Base-by-base conservation (phyloP, 1,284 basidiomycete species). In the Lentinus polychrous region DNA sequence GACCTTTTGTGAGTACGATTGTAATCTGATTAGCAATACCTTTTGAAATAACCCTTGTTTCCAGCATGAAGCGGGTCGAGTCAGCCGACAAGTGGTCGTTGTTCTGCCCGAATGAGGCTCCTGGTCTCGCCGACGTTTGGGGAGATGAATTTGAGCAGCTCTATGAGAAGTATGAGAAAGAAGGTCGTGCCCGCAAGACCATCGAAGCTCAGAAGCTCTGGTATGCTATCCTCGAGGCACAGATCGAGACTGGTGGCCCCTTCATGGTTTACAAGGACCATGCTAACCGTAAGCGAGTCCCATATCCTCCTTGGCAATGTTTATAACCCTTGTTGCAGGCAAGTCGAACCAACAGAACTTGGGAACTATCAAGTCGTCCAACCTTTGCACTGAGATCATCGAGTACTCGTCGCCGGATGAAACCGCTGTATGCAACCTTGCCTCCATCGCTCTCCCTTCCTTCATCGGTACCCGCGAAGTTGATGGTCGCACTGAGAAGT, bases 291-390 rank as follows among this genome's bases (percentile, higher is more conserved):
- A 57, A 50, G 84, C 68, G 1, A 4, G 8, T 8, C 47, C 20
- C 43, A 0, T 35, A 11, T 43, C 45, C 33, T 22, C 4, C 18
- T 44, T 48, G 2, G 41, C 2, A 14, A 3, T 40, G 10, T 22
- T 8, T 40, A 48, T 53, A 27, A 45, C 32, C 42, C 17, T 45
- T 36, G 36, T 14, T 48, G 3, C 55, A 93, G 86, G 76, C 59
- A 97, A 97, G 71, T 95, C 93, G 34, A 99, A 99, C 74, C 96
- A 99, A 71, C 87, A 95, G 75, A 97, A 99, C 70, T 80, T 99
- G 35, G 96, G 96, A 43, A 96, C 92, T 15, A 99, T 99, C 85
- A 99, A 98, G 76, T 96, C 92, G 4, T 98, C 95, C 51, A 99
- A 99, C 69, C 75, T 99, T 39, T 99, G 96, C 75, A 98, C 95